Evolutionary conservation across 176 grass and related monocot species (phyloP).

Genomic region (Oryza punctata): DNA sequence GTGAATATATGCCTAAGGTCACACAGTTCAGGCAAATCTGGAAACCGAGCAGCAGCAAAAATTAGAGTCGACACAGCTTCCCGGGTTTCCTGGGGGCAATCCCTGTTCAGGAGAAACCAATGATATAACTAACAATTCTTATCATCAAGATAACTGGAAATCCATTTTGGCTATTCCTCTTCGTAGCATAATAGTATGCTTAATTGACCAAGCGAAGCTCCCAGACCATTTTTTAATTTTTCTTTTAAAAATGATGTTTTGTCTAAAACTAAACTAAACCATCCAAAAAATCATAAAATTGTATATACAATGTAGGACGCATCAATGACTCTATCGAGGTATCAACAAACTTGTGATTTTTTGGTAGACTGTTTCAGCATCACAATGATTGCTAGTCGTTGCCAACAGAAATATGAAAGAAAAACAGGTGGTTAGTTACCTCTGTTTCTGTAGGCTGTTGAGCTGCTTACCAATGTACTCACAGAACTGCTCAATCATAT

Average conservation of each 20-base stretch:
- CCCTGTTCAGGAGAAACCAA: conserved; percentile 44
- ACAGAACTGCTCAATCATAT: conserved; percentile 77
- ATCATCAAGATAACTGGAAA: not conserved
- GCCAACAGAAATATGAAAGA: not conserved
- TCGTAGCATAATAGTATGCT: not conserved
- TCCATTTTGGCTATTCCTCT: not conserved
- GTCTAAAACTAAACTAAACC: not conserved
- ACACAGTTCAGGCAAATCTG: conserved; percentile 78
- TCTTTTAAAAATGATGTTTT: not conserved
- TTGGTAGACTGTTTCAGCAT: not conserved
- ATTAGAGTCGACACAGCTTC: conserved; percentile 87
- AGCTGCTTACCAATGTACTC: conserved; percentile 70
- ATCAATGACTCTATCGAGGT: not conserved
- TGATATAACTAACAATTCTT: not conserved
- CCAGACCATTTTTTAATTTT: not conserved
- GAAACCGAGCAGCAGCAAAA: conserved; percentile 82
- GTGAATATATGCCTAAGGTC: conserved; percentile 71
- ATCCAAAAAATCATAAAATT: not conserved
- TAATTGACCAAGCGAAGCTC: conserved; percentile 14
- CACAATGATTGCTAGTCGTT: conserved; percentile 17
- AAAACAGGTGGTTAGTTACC: conserved; percentile 41
- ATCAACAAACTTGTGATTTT: conserved; percentile 15
- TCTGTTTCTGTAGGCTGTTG: conserved; percentile 62
- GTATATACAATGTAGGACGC: not conserved
- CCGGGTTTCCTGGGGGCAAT: conserved; percentile 75